phyloP scores from a whole-genome alignment of 2,329 filamentous ascomycete species.

The Fusarium setosum region DNA sequence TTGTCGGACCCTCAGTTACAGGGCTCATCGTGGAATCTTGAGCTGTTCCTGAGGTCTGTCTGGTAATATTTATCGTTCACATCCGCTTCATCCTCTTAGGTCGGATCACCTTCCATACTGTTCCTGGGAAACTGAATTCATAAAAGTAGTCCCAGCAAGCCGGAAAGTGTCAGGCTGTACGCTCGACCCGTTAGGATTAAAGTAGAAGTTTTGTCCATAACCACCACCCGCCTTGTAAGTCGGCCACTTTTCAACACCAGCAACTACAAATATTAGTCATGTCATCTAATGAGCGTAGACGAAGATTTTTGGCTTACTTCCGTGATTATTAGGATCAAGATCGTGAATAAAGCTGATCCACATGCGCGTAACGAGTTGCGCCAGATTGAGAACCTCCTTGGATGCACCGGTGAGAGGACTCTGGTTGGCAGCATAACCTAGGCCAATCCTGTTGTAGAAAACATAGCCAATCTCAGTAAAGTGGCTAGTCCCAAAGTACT shows the following conservation, averaged over 20 bases:
- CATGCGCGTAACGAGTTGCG: slow-evolving; percentile 52
- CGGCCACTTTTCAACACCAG: slow-evolving; percentile 28
- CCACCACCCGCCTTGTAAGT: slow-evolving; percentile 27
- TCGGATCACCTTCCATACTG: slow-evolving; percentile 34
- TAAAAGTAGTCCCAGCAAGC: slow-evolving; percentile 31
- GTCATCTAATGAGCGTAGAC: fast-evolving
- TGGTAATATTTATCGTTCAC: too few relatives aligned
- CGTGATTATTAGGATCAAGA: slow-evolving; percentile 52
- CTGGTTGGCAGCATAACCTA: slow-evolving; percentile 41
- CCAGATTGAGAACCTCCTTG: slow-evolving; percentile 49
- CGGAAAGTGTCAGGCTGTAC: slow-evolving; percentile 34
- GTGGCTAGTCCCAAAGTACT: slow-evolving; percentile 41
- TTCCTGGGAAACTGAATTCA: slow-evolving; percentile 29
- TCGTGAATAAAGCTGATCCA: slow-evolving; percentile 54
- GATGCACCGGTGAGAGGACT: slow-evolving; percentile 55
- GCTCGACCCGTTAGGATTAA: slow-evolving; percentile 31
- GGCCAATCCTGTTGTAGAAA: slow-evolving; percentile 63
- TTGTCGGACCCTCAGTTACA: too few relatives aligned
- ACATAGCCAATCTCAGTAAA: slow-evolving; percentile 51
- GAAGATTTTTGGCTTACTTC: slow-evolving; percentile 21
- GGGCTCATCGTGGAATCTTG: too few relatives aligned
- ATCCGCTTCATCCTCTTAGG: too few relatives aligned
- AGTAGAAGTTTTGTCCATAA: slow-evolving; percentile 37
- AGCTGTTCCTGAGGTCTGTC: too few relatives aligned
- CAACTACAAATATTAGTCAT: slow-evolving; percentile 17